Evolutionary conservation across 495 filamentous ascomycete species (phyloP).

Genomic region (Neurospora pannonica): DNA sequence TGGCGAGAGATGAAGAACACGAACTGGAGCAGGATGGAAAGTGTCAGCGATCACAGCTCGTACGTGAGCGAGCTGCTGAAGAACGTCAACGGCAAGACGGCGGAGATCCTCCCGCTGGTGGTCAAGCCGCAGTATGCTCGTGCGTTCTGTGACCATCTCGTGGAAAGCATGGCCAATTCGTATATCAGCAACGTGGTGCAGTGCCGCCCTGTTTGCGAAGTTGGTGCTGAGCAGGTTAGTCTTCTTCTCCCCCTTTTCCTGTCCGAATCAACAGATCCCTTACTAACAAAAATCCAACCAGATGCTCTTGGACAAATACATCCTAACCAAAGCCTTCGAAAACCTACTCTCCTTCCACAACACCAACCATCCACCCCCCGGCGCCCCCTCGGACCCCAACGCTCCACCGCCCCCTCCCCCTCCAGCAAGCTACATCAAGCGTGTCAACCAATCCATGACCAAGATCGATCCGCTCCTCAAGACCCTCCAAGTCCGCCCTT

Average conservation of each 20-base stretch:
- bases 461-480: constrained; percentile 91
- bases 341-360: constrained; percentile 52
- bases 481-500: constrained; percentile 87
- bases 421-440: constrained; percentile 67
- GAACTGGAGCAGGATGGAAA: constrained; percentile 90
- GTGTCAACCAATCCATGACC: constrained; percentile 73
- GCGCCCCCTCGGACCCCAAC: constrained; percentile 24
- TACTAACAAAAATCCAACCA: neutral
- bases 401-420: constrained; percentile 30
- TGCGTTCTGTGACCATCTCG: constrained; percentile 88
- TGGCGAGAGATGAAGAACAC: constrained; percentile 98
- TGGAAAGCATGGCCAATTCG: constrained; percentile 69
- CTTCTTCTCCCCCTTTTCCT: neutral
- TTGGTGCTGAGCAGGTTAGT: constrained; percentile 83
- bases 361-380: constrained; percentile 13
- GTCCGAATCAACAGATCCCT: neutral
- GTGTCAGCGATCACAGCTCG: constrained; percentile 88
- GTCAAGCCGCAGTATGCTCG: constrained; percentile 89
- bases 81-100: constrained; percentile 56
- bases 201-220: constrained; percentile 82
- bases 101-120: constrained; percentile 68
- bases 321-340: constrained; percentile 72
- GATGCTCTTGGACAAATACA: constrained; percentile 94
- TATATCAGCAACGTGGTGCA: constrained; percentile 81
- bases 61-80: constrained; percentile 76